phyloP scores from a whole-genome alignment of 169 alveolate genomes.

The Cryptosporidium ryanae region DNA sequence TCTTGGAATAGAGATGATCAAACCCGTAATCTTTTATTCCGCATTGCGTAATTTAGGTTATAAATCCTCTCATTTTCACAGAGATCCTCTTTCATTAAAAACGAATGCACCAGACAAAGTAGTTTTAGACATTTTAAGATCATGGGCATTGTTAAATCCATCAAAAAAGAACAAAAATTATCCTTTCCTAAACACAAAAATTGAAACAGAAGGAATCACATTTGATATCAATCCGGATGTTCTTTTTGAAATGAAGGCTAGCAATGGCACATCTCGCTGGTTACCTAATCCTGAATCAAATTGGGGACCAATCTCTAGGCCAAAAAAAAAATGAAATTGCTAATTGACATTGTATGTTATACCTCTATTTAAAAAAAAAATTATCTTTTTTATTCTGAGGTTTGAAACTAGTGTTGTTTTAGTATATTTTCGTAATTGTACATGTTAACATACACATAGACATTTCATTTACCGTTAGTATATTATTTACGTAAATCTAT shows the following conservation, averaged over 20 bases:
- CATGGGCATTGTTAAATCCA: constrained; percentile 78
- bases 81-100: constrained; percentile 89
- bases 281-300: constrained; percentile 85
- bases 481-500: too few relatives aligned
- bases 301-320: constrained; percentile 85
- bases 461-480: too few relatives aligned
- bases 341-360: neutral
- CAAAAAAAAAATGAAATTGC: neutral
- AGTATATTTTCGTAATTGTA: too few relatives aligned
- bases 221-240: constrained; percentile 64
- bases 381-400: too few relatives aligned
- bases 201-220: constrained; percentile 12
- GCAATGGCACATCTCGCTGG: constrained; percentile 76
- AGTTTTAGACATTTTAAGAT: constrained; percentile 89
- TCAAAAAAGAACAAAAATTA: constrained; percentile 21
- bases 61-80: constrained; percentile 89
- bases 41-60: constrained; percentile 86
- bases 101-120: constrained; percentile 89
- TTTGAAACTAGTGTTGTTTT: neutral
- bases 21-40: constrained; percentile 76
- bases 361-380: too few relatives aligned
- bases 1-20: constrained; percentile 78
- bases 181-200: constrained; percentile 11
- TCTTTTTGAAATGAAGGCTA: constrained; percentile 10
- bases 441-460: too few relatives aligned